Evolutionary conservation across 108 stramenopile genomes (phyloP).

Genomic region (Phaeodactylum tricornutum): DNA sequence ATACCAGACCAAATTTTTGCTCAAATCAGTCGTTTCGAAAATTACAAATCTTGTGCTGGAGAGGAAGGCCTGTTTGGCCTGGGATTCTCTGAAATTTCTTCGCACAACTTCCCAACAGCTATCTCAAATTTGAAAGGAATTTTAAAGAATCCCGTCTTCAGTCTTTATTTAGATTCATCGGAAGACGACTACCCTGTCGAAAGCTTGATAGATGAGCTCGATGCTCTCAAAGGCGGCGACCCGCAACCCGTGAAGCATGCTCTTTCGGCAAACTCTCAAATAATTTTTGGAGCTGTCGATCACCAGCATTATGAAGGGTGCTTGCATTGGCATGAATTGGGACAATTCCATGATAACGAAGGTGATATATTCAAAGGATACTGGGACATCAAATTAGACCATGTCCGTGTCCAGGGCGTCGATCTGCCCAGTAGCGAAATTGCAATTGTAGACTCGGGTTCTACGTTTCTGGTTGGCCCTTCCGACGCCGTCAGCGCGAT

Average conservation of each 20-base stretch:
- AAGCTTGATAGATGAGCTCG: not conserved
- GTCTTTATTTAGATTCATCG: slow-evolving; percentile 20
- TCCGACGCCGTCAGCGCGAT: slow-evolving; percentile 43
- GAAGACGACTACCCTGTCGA: slow-evolving; percentile 29
- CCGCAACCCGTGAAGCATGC: too few relatives aligned
- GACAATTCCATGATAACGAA: slow-evolving; percentile 19
- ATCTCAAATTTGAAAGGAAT: slow-evolving; percentile 13
- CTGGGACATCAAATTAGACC: slow-evolving; percentile 83
- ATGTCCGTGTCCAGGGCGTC: slow-evolving; percentile 43
- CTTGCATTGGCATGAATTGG: slow-evolving; percentile 36
- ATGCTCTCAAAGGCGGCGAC: not conserved
- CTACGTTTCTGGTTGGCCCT: slow-evolving; percentile 87
- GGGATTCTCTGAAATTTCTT: slow-evolving; percentile 19
- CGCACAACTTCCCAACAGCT: slow-evolving; percentile 21
- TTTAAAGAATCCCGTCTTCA: slow-evolving; percentile 19
- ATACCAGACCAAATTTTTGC: slow-evolving; percentile 38
- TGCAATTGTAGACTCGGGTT: slow-evolving; percentile 90
- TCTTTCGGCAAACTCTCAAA: slow-evolving; percentile 15
- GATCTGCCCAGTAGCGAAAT: slow-evolving; percentile 25
- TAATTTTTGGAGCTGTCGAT: slow-evolving; percentile 40
- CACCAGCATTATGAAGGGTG: slow-evolving; percentile 35
- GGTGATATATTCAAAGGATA: slow-evolving; percentile 33
- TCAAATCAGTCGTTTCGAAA: slow-evolving; percentile 20
- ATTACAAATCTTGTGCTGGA: slow-evolving; percentile 24
- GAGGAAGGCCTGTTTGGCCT: slow-evolving; percentile 45